These are phyloP conservation scores for Westerdykella ornata DNA, from an alignment of 2,329 filamentous ascomycete genomes.

Conservation along the genomic window DNA sequence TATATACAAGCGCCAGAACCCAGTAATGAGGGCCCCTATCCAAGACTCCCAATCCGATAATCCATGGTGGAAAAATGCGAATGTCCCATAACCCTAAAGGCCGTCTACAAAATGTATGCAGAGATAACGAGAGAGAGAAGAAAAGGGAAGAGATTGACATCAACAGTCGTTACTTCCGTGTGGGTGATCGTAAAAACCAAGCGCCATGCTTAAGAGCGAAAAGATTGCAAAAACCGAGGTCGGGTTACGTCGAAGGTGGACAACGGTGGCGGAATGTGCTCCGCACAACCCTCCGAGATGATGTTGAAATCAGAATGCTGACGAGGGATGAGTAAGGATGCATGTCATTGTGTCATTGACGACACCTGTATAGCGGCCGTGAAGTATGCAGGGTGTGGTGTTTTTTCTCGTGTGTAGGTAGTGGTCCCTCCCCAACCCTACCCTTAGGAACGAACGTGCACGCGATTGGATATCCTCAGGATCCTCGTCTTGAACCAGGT, in stretches of 20 bases:
- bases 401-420: no score
- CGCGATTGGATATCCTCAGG: slow-evolving; percentile 40
- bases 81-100: background rate
- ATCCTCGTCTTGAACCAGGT: slow-evolving; percentile 53
- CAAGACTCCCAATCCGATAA: background rate
- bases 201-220: background rate
- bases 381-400: no score
- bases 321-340: background rate
- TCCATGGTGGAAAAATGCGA: slow-evolving; percentile 7
- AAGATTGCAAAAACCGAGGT: background rate
- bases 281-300: no score
- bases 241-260: no score
- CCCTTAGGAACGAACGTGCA: slow-evolving; percentile 11
- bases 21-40: no score
- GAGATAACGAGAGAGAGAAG: background rate
- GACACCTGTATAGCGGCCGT: no score
- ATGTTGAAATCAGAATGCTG: no score
- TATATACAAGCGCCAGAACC: no score
- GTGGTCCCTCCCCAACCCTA: background rate
- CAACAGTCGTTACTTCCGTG: background rate
- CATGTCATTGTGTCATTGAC: slow-evolving; percentile 1
- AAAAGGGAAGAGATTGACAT: background rate
- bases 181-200: background rate
- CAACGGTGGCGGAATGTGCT: no score
- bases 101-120: no score